Base-by-base conservation (phyloP, 1,284 basidiomycete genomes). In the Boletus semigastroideus region DNA sequence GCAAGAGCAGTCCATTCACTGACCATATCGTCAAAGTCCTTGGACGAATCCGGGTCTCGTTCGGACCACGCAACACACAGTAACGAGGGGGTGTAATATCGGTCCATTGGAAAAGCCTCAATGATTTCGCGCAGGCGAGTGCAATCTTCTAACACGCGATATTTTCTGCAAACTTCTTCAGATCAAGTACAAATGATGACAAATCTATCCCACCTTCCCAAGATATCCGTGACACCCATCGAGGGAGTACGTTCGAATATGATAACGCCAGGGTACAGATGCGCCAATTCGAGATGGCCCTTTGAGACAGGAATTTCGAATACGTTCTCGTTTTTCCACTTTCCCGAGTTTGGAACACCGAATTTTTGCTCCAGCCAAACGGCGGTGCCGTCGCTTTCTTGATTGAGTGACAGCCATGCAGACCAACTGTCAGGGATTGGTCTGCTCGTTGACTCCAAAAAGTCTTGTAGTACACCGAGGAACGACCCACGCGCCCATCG, bases 341-440 rank as follows among this genome's bases (percentile, higher is more conserved):
- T 55, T 4, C 86, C 86, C 2, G 83, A 83, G 3, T 71, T 64
- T 0, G 84, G 84, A 16, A 87, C 75, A 54, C 83, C 74, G 55
- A 89, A 87, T 67, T 90, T 90, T 56, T 75, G 76, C 61, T 88
- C 82, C 42, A 89, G 59, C 87, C 87, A 90, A 39, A 88, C 87
- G 3, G 87, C 87, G 7, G 87, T 89, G 13, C 78, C 79, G 59
- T 90, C 87, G 57, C 75, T 81, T 48, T 82, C 82, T 4, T 79
- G 78, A 61, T 90, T 89, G 61, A 81, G 72, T 3, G 86, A 86
- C n/a, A 90, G 59, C 87, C 87, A 90, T 20, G 54, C 64, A 22
- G 74, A 72, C 83, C 84, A 87, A 25, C 72, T 61, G 9, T 62
- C 62, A 31, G 60, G 64, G 54, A 58, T 52, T 48, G 50, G 59